Evolutionary conservation across 192 early-diverging fungal genomes (phyloP), one percentile per base, ranked within the genome.

Genomic region (Gaertneriomyces semiglobifer): DNA sequence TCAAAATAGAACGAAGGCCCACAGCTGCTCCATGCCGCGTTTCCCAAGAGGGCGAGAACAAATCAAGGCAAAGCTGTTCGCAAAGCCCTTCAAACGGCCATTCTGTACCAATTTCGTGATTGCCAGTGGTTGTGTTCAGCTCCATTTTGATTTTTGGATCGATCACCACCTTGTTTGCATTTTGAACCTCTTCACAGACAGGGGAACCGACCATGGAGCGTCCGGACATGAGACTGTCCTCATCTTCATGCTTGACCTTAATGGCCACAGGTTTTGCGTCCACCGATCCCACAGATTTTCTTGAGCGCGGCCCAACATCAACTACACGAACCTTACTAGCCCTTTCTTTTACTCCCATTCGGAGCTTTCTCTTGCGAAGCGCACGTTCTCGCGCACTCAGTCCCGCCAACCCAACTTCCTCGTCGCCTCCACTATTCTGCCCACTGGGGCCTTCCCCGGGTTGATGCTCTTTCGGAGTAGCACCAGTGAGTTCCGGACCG

Each of bases 21-120:
- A 99, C 90, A 5, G 89, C 95, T 1, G 97, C 95, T 20, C 97
- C 97, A 66, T 99, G 97, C 5, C 97, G 84, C 7, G 91, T 80
- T 70, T 96, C 94, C 97, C 97, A 99, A 14, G 69, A 60, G 0
- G 92, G 85, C 48, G 83, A 78, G 47, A 90, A 88, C 50, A 92
- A 73, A 71, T 91, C 86, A 16, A 89, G 74, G 59, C 75, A 83
- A n/a, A 92, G 79, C 40, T 86, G 80, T 46, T 87, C 87, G 44
- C 82, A 83, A 6, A 91, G 67, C 11, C 83, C 81, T 60, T 81
- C 83, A 68, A 92, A 90, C 45, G 87, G 81, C 90, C 90, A 92
- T 44, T 85, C 76, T 51, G 87, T 88, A 0, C 73, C 74, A 9
- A 74, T 71, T 38, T 86, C 83, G 66, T 83, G 60, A 43, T 71